Evolutionary conservation across 768 basidiomycete species (phyloP).

Genomic region (Trametes maxima): DNA sequence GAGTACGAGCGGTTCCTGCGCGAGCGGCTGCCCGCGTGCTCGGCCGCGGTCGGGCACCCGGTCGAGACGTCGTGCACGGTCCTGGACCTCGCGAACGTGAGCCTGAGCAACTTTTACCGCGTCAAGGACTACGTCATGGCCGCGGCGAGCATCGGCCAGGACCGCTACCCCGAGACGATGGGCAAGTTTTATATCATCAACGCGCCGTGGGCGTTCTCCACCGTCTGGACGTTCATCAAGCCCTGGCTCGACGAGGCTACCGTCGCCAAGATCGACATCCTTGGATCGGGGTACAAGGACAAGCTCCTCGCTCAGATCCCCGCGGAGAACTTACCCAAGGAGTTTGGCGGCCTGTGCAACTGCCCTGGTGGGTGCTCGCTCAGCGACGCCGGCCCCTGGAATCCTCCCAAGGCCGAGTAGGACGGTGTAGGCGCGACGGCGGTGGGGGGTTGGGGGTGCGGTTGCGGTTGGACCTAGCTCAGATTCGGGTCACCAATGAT

Average conservation of each 20-base stretch:
- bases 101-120: slow-evolving; percentile 77
- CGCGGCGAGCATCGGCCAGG: slow-evolving; percentile 80
- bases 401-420: slow-evolving; percentile 29
- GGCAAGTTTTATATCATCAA: slow-evolving; percentile 99
- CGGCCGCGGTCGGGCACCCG: slow-evolving; percentile 71
- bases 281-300: slow-evolving; percentile 75
- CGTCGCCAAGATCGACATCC: slow-evolving; percentile 90
- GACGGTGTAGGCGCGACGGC: neutral
- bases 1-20: slow-evolving; percentile 92
- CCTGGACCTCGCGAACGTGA: slow-evolving; percentile 80
- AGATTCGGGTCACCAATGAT: neutral
- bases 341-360: slow-evolving; percentile 81
- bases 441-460: neutral
- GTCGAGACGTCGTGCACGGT: slow-evolving; percentile 98
- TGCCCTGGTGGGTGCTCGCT: slow-evolving; percentile 83
- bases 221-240: slow-evolving; percentile 88
- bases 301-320: slow-evolving; percentile 82
- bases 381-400: slow-evolving; percentile 94
- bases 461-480: neutral
- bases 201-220: slow-evolving; percentile 88
- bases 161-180: slow-evolving; percentile 93
- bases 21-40: slow-evolving; percentile 81
- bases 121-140: slow-evolving; percentile 90
- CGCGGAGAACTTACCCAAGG: slow-evolving; percentile 78
- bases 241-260: slow-evolving; percentile 96